Evolutionary conservation across 805 yeast genomes (phyloP), one percentile per base, ranked within the genome.

Genomic region (Metschnikowia lachancei): DNA sequence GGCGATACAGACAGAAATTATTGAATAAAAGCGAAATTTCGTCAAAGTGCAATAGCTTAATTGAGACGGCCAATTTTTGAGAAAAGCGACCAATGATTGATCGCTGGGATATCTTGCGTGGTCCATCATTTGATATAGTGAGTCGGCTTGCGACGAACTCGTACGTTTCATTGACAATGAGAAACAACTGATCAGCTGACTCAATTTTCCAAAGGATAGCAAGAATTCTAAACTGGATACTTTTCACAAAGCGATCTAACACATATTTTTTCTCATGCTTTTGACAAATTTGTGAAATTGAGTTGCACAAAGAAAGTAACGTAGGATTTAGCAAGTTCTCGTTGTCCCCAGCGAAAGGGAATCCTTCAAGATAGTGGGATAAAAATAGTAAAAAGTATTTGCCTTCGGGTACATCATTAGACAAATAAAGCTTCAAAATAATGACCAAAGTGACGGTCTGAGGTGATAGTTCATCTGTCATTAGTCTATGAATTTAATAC

Each of bases 401-500:
- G 40, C 44, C 31, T 8, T 34, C 32, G 9, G 51, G 80, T 1
- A 76, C 51, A 13, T 60, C 59, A 8, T 68, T 68, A 11, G 68
- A 58, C 38, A 80, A 68, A 53, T 78, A 77, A 0, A 75, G 74
- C 13, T 70, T 70, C 4, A 81, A 68, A 12, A 83, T 56, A 2
- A 75, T 62, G 9, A 81, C 54, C 1, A 81, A 53, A 1, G 82
- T 77, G 0, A 83, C 62, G 52, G 78, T 80, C 46, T 78, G 74
- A 0, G 87, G 81, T 5, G 84, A 76, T 22, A 82, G 49, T 44
- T 66, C 74, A 45, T 70, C 75, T 30, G 32, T 36, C 37, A 42
- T 36, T 33, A 24, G 26, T 16, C 30, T 36, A 11, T 20, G 35
- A 22, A 36, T 36, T 29, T 35, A 26, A 41, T 33, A 35, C 39